Evolutionary conservation across 2,329 filamentous ascomycete species (phyloP), one percentile per base, ranked within the genome.

Genomic region (Sporothrix pallida): DNA sequence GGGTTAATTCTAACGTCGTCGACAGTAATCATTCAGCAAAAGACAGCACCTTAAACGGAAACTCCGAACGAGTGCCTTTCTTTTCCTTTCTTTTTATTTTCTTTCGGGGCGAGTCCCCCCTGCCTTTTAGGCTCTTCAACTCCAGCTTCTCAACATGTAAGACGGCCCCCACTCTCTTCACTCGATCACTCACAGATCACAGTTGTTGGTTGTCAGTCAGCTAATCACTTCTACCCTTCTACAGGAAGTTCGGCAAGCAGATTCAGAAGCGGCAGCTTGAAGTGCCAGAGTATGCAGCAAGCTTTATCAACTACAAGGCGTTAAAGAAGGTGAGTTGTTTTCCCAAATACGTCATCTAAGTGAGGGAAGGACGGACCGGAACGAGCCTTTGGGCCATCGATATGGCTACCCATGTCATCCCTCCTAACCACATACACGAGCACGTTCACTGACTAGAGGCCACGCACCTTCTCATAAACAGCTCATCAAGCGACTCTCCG

Each of bases 231-330:
- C 17, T 15, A 6, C 9, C 54, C 13, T 46, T n/a, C 13, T 17
- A n/a, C 80, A 99, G 95, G 96, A 99, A 99, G 89, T 99, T 99
- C 86, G 96, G 96, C 83, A 99, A 99, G 87, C 94, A 98, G 82
- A 97, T 99, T 78, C 96, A 98, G 87, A 97, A 97, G 87, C 92
- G 95, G 82, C 96, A 99, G 88, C 93, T 99, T 80, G 96, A 99
- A 83, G 95, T 99, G 75, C 96, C 96, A 75, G 96, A 99, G 88
- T 99, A 99, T 91, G 95, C 96, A 76, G 94, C 95, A 77, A 98
- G 95, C 84, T 99, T 99, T 82, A 95, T 98, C 79, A 98, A 99
- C 84, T 99, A 99, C 87, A 99, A 99, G 86, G 95, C 94, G 75
- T 87, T 99, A 78, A 99, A 99, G 84, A 98, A 98, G 93, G 96